Conservation (phyloP, 2,329 filamentous ascomycete species). For the Alternaria triticimaculans region DNA sequence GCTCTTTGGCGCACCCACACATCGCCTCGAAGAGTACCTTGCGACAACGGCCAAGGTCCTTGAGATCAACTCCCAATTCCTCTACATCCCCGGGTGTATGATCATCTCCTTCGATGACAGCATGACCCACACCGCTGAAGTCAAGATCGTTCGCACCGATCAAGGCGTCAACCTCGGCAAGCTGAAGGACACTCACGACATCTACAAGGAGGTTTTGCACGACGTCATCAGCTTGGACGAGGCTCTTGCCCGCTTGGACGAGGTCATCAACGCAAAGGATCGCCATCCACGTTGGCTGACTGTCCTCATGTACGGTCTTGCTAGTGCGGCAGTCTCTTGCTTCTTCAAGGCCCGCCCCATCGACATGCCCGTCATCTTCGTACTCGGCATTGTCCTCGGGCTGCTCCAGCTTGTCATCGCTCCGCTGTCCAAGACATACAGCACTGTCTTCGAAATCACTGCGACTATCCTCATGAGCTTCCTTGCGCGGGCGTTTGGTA, state of each 20-base stretch:
- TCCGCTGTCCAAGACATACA: conserved; percentile 73
- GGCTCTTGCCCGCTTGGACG: conserved; percentile 67
- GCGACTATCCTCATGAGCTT: conserved; percentile 57
- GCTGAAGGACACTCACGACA: conserved; percentile 74
- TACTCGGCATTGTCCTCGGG: conserved; percentile 75
- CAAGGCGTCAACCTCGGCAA: conserved; percentile 77
- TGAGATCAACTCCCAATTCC: conserved; percentile 84
- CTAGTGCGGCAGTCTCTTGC: conserved; percentile 75
- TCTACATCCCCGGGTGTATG: conserved; percentile 92
- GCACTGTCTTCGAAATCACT: conserved; percentile 57
- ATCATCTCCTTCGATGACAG: conserved; percentile 83
- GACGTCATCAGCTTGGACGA: conserved; percentile 74
- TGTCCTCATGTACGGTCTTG: conserved; percentile 75
- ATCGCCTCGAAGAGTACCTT: conserved; percentile 90
- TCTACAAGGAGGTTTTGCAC: conserved; percentile 81
- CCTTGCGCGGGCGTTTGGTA: conserved; percentile 56
- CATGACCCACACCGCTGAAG: conserved; percentile 72
- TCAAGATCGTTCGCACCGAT: conserved; percentile 72
- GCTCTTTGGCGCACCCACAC: conserved; percentile 87
- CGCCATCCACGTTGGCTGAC: conserved; percentile 57
- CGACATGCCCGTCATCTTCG: conserved; percentile 78
- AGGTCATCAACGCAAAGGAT: conserved; percentile 64
- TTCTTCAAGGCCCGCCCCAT: conserved; percentile 79
- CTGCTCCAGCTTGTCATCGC: conserved; percentile 77
- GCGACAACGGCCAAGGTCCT: conserved; percentile 83